Evolutionary conservation across 1,284 basidiomycete genomes (phyloP).

Genomic region (Coniophora puteana): DNA sequence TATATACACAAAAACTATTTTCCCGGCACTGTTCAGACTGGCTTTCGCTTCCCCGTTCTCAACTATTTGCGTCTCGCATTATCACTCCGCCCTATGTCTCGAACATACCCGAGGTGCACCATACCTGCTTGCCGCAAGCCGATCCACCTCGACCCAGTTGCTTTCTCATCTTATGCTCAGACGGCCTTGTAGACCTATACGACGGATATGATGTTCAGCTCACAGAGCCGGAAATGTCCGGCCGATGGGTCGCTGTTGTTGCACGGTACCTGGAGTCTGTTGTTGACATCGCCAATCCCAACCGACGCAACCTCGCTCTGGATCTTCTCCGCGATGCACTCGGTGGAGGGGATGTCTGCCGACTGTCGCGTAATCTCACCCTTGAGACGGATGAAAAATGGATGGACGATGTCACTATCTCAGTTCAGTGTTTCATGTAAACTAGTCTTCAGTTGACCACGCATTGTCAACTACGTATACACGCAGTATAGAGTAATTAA

Average conservation of each 20-base stretch:
- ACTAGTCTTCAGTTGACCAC: background rate
- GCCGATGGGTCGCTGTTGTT: constrained; percentile 40
- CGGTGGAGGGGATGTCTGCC: constrained; percentile 47
- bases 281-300: constrained; percentile 8
- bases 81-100: constrained; percentile 60
- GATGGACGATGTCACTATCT: constrained; percentile 70
- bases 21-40: constrained; percentile 45
- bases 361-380: constrained; percentile 54
- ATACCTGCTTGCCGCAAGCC: constrained; percentile 31
- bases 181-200: constrained; percentile 55
- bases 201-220: constrained; percentile 31
- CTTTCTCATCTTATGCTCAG: constrained; percentile 52
- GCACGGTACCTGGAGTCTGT: constrained; percentile 20
- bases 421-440: constrained; percentile 39
- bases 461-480: constrained; percentile 3
- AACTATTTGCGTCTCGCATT: constrained; percentile 43
- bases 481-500: constrained; percentile 4
- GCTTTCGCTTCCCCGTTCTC: constrained; percentile 33
- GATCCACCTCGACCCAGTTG: too few relatives aligned
- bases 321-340: constrained; percentile 52
- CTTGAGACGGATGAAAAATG: constrained; percentile 61
- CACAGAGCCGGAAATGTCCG: constrained; percentile 32
- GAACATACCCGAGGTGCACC: constrained; percentile 46
- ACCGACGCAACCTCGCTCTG: constrained; percentile 45
- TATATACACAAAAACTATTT: constrained; percentile 54